Percentiles rank a stretch among this genome's conserved stretches.
Evolutionary conservation across 1,284 basidiomycete species (phyloP).

Genomic region (Moniliella sp.): DNA sequence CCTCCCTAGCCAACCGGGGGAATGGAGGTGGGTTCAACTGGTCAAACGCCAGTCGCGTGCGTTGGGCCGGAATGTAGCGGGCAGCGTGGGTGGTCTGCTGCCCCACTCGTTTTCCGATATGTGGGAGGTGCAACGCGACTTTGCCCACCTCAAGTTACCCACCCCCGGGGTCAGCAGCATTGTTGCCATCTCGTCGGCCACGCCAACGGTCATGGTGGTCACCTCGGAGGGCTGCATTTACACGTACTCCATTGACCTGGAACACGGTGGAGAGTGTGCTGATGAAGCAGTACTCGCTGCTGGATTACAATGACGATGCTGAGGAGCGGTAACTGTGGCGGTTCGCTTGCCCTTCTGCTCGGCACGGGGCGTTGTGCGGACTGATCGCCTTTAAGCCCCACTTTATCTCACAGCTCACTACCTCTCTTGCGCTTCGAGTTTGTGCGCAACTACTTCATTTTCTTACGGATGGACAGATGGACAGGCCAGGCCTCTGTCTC

Average conservation of each 20-base stretch:
- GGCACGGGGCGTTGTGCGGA: too few relatives aligned
- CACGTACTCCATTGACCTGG: conserved; percentile 80
- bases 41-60: too few relatives aligned
- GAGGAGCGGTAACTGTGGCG: neutral
- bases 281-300: conserved; percentile 47
- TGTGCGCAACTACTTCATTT: too few relatives aligned
- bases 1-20: conserved; percentile 47
- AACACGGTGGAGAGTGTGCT: conserved; percentile 85
- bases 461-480: too few relatives aligned
- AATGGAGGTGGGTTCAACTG: too few relatives aligned
- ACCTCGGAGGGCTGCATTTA: conserved; percentile 89
- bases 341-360: too few relatives aligned
- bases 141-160: conserved; percentile 76
- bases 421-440: too few relatives aligned
- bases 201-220: conserved; percentile 89
- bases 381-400: too few relatives aligned
- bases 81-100: conserved; percentile 64
- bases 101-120: conserved; percentile 77
- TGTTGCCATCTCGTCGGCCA: conserved; percentile 40
- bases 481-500: too few relatives aligned
- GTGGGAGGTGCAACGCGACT: conserved; percentile 89
- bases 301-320: conserved; percentile 1
- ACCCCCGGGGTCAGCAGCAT: conserved; percentile 43
- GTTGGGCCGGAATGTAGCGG: conserved; percentile 11
- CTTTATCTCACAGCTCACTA: too few relatives aligned